Conservation (phyloP, 1,139 yeast genomes). For the Geotrichum aggregatum region DNA sequence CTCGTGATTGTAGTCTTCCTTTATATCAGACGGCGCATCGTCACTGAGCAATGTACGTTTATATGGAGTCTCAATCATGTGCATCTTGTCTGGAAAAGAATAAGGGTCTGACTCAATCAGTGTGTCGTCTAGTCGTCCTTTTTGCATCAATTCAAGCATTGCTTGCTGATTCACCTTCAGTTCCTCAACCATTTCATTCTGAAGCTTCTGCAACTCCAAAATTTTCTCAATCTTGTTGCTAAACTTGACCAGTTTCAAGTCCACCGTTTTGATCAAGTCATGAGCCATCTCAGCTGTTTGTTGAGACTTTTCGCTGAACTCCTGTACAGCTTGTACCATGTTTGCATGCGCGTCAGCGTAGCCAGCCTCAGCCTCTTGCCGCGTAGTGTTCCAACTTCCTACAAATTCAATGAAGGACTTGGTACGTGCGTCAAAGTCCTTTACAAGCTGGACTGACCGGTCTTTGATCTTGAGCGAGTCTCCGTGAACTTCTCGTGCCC, state of each 20-base stretch:
- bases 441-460: neutral
- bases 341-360: neutral
- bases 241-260: constrained; percentile 4
- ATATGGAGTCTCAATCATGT: neutral
- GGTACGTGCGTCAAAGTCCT: constrained; percentile 1
- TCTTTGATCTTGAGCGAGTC: neutral
- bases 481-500: constrained; percentile 1
- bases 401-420: neutral
- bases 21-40: neutral
- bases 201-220: neutral
- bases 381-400: neutral
- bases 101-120: neutral
- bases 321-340: neutral
- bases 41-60: constrained; percentile 1
- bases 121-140: neutral
- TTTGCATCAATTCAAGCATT: neutral
- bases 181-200: neutral
- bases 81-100: too few species aligned
- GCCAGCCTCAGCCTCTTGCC: neutral
- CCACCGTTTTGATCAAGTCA: neutral
- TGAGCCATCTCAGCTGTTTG: neutral
- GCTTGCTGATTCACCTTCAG: neutral
- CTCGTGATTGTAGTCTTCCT: too few species aligned
- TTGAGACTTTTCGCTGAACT: neutral
- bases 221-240: neutral